Conservation (phyloP, 2,329 filamentous ascomycete species). For the Pezicula neosporulosa region DNA sequence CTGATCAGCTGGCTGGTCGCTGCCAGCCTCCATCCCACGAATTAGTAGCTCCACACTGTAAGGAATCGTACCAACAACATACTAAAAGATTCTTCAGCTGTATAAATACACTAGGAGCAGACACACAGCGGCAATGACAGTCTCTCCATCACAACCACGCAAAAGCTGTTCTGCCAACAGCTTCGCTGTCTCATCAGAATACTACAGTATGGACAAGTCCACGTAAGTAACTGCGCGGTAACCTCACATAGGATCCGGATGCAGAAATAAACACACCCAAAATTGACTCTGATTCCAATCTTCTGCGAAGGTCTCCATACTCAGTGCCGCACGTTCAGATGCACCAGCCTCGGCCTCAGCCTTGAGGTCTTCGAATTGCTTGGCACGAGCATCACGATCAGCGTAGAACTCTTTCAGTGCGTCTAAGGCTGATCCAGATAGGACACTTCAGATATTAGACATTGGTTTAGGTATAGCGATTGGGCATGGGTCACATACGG, state of each 20-base stretch:
- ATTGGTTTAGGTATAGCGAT: neutral
- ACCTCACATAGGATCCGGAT: neutral
- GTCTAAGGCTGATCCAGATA: conserved; percentile 63
- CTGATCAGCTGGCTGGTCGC: conserved; percentile 27
- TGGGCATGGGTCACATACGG: conserved; percentile 10
- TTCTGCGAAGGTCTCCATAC: conserved; percentile 71
- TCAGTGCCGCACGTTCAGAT: conserved; percentile 29
- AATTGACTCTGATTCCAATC: conserved; percentile 85
- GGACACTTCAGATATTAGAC: conserved; percentile 39
- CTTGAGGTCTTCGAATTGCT: conserved; percentile 67
- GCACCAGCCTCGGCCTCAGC: conserved; percentile 54
- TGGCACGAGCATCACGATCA: conserved; percentile 64
- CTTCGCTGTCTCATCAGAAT: conserved; percentile 67
- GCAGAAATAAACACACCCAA: conserved; percentile 53
- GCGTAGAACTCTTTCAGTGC: conserved; percentile 72
- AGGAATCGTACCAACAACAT: conserved; percentile 19
- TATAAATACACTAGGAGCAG: conserved; percentile 74
- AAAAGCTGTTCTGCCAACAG: conserved; percentile 63
- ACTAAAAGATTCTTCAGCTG: conserved; percentile 69
- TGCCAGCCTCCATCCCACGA: conserved; percentile 9
- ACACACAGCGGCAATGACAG: conserved; percentile 67
- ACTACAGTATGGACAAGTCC: conserved; percentile 38
- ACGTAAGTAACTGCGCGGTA: neutral
- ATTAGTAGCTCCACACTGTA: conserved; percentile 1
- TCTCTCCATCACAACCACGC: conserved; percentile 51